phyloP scores from a whole-genome alignment of 169 alveolate genomes.

The Cytauxzoon felis region DNA sequence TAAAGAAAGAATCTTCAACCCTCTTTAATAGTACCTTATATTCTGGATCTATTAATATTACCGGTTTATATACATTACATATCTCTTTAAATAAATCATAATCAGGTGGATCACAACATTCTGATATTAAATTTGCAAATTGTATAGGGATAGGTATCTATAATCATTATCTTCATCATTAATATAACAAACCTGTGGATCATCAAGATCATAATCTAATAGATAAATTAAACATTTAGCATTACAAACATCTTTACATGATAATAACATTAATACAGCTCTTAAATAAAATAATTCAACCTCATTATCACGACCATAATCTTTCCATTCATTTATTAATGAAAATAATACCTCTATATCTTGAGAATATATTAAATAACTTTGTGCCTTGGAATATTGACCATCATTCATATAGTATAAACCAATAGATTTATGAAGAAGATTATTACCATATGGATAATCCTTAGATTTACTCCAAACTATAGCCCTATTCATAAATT shows the following conservation, averaged over 20 bases:
- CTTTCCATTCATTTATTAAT: conserved; percentile 27
- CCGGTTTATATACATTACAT: conserved; percentile 39
- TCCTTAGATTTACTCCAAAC: conserved; percentile 12
- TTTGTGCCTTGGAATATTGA: conserved; percentile 35
- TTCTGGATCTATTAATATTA: conserved; percentile 36
- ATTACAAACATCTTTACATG: conserved; percentile 11
- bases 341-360: conserved; percentile 32
- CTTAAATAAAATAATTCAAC: conserved; percentile 32
- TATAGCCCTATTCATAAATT: conserved; percentile 29
- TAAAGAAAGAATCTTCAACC: not conserved
- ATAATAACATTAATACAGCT: conserved; percentile 34
- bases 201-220: conserved; percentile 44
- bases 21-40: conserved; percentile 18
- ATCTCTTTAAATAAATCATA: conserved; percentile 19
- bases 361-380: conserved; percentile 36
- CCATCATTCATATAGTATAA: not conserved
- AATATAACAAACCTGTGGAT: conserved; percentile 4
- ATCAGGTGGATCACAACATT: conserved; percentile 39
- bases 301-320: conserved; percentile 32
- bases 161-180: not conserved
- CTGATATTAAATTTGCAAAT: conserved; percentile 46
- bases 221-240: conserved; percentile 53
- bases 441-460: conserved; percentile 22
- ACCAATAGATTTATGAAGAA: conserved; percentile 27
- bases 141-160: conserved; percentile 58